Conservation (phyloP, 805 yeast genomes). For the Teunomyces panamensis region DNA sequence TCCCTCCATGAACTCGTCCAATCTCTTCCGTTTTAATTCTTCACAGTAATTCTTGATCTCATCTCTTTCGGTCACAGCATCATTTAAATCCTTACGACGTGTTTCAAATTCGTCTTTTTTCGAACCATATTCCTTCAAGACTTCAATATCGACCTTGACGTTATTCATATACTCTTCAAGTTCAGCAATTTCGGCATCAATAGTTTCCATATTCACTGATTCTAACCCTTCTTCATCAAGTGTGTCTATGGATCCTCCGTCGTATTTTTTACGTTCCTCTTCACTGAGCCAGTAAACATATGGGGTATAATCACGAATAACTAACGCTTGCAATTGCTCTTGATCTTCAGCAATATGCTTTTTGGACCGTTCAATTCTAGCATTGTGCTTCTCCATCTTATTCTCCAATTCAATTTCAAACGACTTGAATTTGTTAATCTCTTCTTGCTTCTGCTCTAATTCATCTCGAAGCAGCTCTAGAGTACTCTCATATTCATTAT, state of each 20-base stretch:
- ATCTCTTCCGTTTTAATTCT: conserved; percentile 65
- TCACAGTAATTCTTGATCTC: conserved; percentile 58
- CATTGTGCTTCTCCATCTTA: conserved; percentile 56
- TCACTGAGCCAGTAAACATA: conserved; percentile 50
- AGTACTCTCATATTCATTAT: conserved; percentile 39
- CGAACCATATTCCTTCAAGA: conserved; percentile 70
- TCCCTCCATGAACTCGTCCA: conserved; percentile 91
- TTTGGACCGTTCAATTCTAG: conserved; percentile 33
- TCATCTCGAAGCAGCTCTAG: conserved; percentile 31
- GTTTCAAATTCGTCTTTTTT: conserved; percentile 62
- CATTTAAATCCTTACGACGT: conserved; percentile 64
- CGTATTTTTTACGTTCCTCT: conserved; percentile 35
- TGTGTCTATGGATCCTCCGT: conserved; percentile 38
- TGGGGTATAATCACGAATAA: conserved; percentile 52
- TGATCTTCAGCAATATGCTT: conserved; percentile 38
- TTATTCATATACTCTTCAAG: conserved; percentile 55
- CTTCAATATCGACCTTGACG: conserved; percentile 66
- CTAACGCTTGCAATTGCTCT: conserved; percentile 41
- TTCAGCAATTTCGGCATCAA: conserved; percentile 50
- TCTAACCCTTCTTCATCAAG: conserved; percentile 51
- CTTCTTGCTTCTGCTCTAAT: conserved; percentile 37
- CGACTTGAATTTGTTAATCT: conserved; percentile 57
- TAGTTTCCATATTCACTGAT: conserved; percentile 43
- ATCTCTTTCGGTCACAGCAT: conserved; percentile 67
- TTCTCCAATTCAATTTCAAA: conserved; percentile 65